Conservation (phyloP, 1,139 yeast genomes). For the Protomyces arabidopsidicola region DNA sequence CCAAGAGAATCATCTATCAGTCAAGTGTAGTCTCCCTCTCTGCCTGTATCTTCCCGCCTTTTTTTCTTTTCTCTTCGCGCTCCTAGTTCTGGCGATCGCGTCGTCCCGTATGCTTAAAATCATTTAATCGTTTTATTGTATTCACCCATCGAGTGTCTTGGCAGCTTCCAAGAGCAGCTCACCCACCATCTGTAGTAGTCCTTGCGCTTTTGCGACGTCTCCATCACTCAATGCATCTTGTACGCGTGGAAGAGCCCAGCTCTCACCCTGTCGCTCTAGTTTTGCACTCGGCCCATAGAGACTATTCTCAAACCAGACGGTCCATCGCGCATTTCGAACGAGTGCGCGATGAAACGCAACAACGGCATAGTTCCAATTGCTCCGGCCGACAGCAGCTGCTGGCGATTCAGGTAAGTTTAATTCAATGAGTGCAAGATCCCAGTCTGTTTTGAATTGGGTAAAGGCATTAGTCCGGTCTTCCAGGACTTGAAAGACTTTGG, state of each 20-base stretch:
- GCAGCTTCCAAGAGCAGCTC: conserved; percentile 41
- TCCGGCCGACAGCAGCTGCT: conserved; percentile 61
- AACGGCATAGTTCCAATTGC: conserved; percentile 74
- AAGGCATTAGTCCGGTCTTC: conserved; percentile 37
- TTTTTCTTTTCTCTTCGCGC: neutral
- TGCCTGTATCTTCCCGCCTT: neutral
- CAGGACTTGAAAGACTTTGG: conserved; percentile 35
- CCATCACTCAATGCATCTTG: conserved; percentile 56
- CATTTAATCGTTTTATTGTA: neutral
- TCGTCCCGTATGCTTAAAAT: neutral
- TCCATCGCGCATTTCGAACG: conserved; percentile 47
- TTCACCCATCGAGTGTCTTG: conserved; percentile 27
- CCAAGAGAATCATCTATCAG: neutral
- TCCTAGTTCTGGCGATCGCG: neutral
- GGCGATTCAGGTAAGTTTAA: conserved; percentile 49
- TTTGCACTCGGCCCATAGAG: conserved; percentile 65
- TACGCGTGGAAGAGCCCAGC: conserved; percentile 55
- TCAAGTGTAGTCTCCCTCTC: neutral
- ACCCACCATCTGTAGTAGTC: conserved; percentile 51
- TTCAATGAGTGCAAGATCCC: conserved; percentile 49
- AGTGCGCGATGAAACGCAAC: conserved; percentile 55
- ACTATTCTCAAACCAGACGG: conserved; percentile 64
- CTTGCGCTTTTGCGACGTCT: conserved; percentile 56
- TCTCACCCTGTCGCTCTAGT: conserved; percentile 46
- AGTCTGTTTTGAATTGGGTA: conserved; percentile 50